These are phyloP conservation scores for Candida anutae DNA, from an alignment of 1,139 yeast species.

Conservation along the genomic window DNA sequence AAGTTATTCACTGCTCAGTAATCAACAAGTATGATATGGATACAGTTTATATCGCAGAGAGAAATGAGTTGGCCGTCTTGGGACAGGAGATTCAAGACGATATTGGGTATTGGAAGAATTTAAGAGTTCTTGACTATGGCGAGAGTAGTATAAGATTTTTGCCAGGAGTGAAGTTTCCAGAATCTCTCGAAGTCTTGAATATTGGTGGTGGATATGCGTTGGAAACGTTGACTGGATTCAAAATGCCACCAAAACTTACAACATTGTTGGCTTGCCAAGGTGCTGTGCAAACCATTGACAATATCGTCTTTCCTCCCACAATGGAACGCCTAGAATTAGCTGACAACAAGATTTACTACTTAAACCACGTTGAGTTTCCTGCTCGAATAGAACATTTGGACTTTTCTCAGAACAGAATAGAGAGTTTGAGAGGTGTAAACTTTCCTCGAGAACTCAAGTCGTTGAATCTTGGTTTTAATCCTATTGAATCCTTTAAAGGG, in stretches of 20 bases:
- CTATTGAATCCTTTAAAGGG: constrained; percentile 38
- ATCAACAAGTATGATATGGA: constrained; percentile 31
- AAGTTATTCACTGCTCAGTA: constrained; percentile 32
- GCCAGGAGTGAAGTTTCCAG: constrained; percentile 37
- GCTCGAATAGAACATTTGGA: constrained; percentile 22
- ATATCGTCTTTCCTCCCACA: constrained; percentile 25
- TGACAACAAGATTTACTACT: constrained; percentile 34
- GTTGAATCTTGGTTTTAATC: constrained; percentile 31
- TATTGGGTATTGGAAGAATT: constrained; percentile 27
- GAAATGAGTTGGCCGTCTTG: constrained; percentile 23
- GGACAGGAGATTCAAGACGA: constrained; percentile 37
- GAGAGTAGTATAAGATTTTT: constrained; percentile 31
- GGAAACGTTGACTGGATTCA: constrained; percentile 35
- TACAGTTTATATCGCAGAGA: constrained; percentile 29
- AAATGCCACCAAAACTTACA: constrained; percentile 29
- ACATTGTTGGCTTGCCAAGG: constrained; percentile 28
- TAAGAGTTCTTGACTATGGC: constrained; percentile 30
- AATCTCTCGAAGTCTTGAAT: constrained; percentile 29
- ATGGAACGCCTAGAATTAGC: constrained; percentile 27
- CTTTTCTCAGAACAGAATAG: constrained; percentile 35
- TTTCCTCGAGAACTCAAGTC: constrained; percentile 28
- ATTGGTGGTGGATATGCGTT: constrained; percentile 36
- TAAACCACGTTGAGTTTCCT: constrained; percentile 37
- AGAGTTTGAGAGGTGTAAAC: constrained; percentile 29
- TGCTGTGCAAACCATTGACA: constrained; percentile 29